Evolutionary conservation across 441 rosid genomes (phyloP), one percentile per base, ranked within the genome.

Genomic region (Erodium texanum): DNA sequence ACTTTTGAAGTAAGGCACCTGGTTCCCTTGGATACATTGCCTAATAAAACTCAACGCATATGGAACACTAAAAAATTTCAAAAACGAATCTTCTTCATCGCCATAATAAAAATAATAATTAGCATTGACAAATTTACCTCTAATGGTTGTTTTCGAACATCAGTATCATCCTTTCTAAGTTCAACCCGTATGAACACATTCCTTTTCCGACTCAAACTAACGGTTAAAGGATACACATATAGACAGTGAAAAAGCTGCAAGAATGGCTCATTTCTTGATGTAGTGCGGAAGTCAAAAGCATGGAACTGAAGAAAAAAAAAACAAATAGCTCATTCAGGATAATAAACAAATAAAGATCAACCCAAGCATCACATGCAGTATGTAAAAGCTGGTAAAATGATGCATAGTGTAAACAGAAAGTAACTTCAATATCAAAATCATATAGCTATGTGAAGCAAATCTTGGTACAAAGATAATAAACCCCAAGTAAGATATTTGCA

Each of bases 281-380:
- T 89, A 58, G 96, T 87, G 68, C 98, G 89, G 86, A 95, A 95
- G 85, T 95, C 99, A 71, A 95, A 95, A 68, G 97, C 97, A 83
- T 90, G 91, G 78, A 89, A 88, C 89, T 84, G 89, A 32, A 81
- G 20, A 65, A 24, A 74, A 78, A 81, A 24, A 65, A 24, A 74
- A 78, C 59, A 5, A 68, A 82, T 16, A 77, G 41, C 61, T 45
- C 67, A 69, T 64, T 73, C 24, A 81, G 66, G 24, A 68, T 12
- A 24, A 15, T 14, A n/a, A 23, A 5, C 36, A 24, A 62, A 62
- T 62, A 27, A 62, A 24, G 18, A 62, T 62, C 6, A 24, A 62
- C 65, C 65, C 41, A 34, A 58, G 62, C 27, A 22, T 18, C 62
- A 58, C 19, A 22, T 22, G 19, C 62, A 58, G 20, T 11, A 58